Evolutionary conservation across 495 filamentous ascomycete genomes (phyloP).

Genomic region (Daldinia caldariorum): DNA sequence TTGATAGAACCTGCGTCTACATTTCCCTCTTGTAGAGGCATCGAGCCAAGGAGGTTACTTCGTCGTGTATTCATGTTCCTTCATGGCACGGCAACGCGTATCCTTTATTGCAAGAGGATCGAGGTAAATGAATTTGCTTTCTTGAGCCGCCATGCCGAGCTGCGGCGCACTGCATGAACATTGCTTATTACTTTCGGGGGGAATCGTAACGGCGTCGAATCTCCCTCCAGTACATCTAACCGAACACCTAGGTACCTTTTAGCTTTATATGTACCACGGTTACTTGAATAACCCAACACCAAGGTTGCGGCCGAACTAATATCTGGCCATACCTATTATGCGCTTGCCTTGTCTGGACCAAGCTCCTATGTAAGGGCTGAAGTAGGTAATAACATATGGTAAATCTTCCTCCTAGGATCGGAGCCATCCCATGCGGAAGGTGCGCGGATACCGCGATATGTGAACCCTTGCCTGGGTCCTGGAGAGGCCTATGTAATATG

Average conservation of each 20-base stretch:
- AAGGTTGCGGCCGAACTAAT: neutral
- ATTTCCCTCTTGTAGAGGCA: neutral
- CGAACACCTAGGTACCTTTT: neutral
- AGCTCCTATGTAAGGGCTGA: conserved; percentile 16
- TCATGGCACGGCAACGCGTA: conserved; percentile 22
- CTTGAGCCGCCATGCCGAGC: conserved; percentile 30
- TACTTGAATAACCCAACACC: neutral
- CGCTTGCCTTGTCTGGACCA: neutral
- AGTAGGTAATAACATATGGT: conserved; percentile 15
- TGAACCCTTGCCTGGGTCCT: conserved; percentile 15
- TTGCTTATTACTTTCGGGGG: conserved; percentile 9
- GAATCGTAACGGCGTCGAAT: neutral
- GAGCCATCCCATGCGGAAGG: conserved; percentile 27
- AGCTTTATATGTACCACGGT: too few species aligned
- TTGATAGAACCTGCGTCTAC: neutral
- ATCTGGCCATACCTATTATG: too few species aligned
- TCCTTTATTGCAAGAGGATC: neutral
- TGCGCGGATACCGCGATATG: conserved; percentile 6
- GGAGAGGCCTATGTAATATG: conserved; percentile 35
- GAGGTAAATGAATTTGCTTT: conserved; percentile 12
- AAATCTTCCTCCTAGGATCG: conserved; percentile 26
- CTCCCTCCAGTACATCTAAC: neutral
- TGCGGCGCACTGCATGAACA: conserved; percentile 18
- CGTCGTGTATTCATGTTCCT: conserved; percentile 9
- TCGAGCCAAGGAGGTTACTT: neutral